Evolutionary conservation across 202 grass and related monocot species (phyloP), one percentile per base, ranked within the genome.

Genomic region (Thinopyrum obtusiflorum): DNA sequence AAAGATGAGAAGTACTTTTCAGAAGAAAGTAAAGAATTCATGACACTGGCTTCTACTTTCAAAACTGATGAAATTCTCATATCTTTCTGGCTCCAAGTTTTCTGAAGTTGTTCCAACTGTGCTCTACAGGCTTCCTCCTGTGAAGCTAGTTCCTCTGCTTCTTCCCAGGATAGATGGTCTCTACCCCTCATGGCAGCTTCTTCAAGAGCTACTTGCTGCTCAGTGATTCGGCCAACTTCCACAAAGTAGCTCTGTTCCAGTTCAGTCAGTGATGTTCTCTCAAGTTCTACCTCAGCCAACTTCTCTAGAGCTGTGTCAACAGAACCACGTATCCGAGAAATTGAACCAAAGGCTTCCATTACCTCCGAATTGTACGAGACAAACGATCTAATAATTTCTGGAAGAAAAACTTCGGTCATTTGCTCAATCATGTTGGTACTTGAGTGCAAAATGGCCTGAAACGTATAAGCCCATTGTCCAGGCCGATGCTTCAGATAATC

Each of bases 161-260:
- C 96, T 95, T 98, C 95, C 95, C 95, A 98, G 83, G 95, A 98
- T 68, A 98, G 84, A 87, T 98, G 89, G 83, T 98, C 95, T 80
- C 93, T 94, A 42, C 95, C 93, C 78, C 70, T 92, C 15, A 74
- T 59, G 65, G 93, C 95, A 89, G 93, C 95, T 87, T 95, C 88
- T 91, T 92, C 91, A 87, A 98, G 95, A 86, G 88, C 89, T 91
- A 82, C 76, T 87, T 95, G 91, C 62, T 92, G 87, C 82, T 95
- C 89, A 83, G 91, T 93, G 82, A 98, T 95, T 79, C 77, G 76
- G 40, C 93, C 95, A 95, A 94, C 95, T 65, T 93, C 88, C 68
- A 89, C 72, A 87, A 90, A 92, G 84, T 98, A 98, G 88, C 77
- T 98, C 61, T 94, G 87, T 78, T 98, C 95, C 37, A 98, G 83